Conservation (phyloP, 306 rosid genomes). For the Quercus mongolica region DNA sequence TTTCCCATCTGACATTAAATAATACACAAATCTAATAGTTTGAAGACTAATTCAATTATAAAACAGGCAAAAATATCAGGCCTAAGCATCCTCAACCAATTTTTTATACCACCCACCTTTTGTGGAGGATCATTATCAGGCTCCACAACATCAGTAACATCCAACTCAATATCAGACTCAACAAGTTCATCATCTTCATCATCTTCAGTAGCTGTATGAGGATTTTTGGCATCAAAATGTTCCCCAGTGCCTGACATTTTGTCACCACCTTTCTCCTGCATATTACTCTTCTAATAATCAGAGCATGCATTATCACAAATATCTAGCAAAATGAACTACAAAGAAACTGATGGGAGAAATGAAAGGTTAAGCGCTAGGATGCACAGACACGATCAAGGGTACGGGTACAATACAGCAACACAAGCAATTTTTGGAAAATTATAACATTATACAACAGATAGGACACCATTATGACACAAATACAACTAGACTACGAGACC, state of each 20-base stretch:
- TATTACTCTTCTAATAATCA: not conserved
- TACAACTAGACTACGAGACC: no score
- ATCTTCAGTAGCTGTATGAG: constrained; percentile 21
- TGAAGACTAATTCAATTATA: not conserved
- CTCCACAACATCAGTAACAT: constrained; percentile 53
- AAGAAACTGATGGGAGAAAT: not conserved
- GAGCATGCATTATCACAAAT: constrained; percentile 3
- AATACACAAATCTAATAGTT: not conserved
- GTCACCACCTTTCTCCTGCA: constrained; percentile 46
- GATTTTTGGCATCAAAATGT: constrained; percentile 22
- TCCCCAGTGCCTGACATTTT: constrained; percentile 19
- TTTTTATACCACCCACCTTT: constrained; percentile 35
- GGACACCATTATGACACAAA: no score
- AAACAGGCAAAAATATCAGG: not conserved
- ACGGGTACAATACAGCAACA: no score
- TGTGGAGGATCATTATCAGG: constrained; percentile 80
- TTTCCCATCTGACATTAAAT: constrained; percentile 62
- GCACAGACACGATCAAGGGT: no score
- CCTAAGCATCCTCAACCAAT: not conserved
- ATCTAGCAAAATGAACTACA: not conserved
- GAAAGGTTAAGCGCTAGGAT: not conserved
- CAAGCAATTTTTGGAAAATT: no score
- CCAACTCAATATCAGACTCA: constrained; percentile 80
- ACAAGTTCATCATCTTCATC: constrained; percentile 45
- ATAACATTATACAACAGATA: no score